These are phyloP conservation scores for Leccinum rimulosum DNA, from an alignment of 768 basidiomycete species.

Conservation along the genomic window DNA sequence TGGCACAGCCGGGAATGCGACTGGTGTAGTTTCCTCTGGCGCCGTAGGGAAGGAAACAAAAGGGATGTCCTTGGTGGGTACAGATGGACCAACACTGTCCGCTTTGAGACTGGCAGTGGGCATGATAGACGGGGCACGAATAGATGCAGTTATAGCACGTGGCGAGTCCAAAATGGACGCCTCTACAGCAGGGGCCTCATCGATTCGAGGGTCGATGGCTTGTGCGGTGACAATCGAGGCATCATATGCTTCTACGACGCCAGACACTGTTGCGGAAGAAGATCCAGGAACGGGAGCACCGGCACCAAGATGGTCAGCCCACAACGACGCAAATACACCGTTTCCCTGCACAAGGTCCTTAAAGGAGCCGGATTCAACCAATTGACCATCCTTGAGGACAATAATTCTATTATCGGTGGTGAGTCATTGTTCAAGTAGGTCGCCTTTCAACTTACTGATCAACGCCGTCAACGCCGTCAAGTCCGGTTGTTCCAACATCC, in stretches of 20 bases:
- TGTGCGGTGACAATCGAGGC: conserved; percentile 18
- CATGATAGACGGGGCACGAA: conserved; percentile 20
- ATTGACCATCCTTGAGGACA: conserved; percentile 86
- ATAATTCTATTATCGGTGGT: conserved; percentile 57
- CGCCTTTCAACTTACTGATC: conserved; percentile 47
- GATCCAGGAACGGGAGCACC: conserved; percentile 40
- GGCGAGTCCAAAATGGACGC: conserved; percentile 16
- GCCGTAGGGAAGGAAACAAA: conserved; percentile 36
- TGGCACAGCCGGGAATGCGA: conserved; percentile 7
- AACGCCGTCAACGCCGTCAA: conserved; percentile 51
- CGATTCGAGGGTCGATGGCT: conserved; percentile 5
- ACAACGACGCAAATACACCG: conserved; percentile 81
- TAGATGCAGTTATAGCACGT: conserved; percentile 11
- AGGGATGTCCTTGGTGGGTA: conserved; percentile 27
- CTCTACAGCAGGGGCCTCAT: conserved; percentile 22
- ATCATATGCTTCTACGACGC: conserved; percentile 28
- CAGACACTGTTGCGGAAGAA: conserved; percentile 25
- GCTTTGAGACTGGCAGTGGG: conserved; percentile 21
- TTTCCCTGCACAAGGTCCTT: conserved; percentile 70
- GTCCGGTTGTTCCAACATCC: conserved; percentile 19
- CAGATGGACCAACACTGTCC: conserved; percentile 27
- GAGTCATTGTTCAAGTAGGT: neutral
- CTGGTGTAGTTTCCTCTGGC: conserved; percentile 8
- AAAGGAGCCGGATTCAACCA: conserved; percentile 80
- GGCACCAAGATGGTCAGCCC: conserved; percentile 79